These are phyloP conservation scores for Mycena kentingensis DNA, from an alignment of 768 basidiomycete species.

Conservation along the genomic window DNA sequence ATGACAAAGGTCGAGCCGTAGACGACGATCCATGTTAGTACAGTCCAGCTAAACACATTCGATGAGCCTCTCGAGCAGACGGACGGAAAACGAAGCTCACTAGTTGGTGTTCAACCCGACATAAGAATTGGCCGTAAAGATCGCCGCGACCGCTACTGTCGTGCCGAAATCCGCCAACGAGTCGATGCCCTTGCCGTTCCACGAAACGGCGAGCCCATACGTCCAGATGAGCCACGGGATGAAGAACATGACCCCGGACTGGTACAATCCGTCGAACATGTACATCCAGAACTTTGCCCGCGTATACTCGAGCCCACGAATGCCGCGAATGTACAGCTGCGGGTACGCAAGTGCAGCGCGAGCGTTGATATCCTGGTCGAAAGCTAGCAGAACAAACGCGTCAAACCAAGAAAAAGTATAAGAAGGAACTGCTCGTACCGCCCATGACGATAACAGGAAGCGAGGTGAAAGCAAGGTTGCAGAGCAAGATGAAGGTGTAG, in stretches of 20 bases:
- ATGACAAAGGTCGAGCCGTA: slow-evolving; percentile 80
- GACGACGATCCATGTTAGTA: slow-evolving; percentile 82
- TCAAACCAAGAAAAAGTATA: slow-evolving; percentile 3
- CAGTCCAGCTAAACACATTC: slow-evolving; percentile 63
- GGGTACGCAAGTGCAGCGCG: slow-evolving; percentile 90
- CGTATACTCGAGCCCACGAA: slow-evolving; percentile 91
- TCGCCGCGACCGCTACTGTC: slow-evolving; percentile 84
- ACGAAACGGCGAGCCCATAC: slow-evolving; percentile 63
- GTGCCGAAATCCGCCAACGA: slow-evolving; percentile 89
- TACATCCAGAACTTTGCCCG: slow-evolving; percentile 91
- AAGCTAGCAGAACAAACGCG: slow-evolving; percentile 50
- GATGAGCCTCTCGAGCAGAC: slow-evolving; percentile 25
- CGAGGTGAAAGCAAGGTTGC: slow-evolving; percentile 91
- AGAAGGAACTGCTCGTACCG: slow-evolving; percentile 48
- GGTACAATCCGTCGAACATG: slow-evolving; percentile 93
- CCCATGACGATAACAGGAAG: slow-evolving; percentile 90
- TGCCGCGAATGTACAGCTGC: slow-evolving; percentile 93
- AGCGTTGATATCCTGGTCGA: slow-evolving; percentile 94
- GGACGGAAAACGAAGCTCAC: slow-evolving; percentile 51
- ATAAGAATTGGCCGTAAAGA: slow-evolving; percentile 85
- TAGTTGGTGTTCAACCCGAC: slow-evolving; percentile 90
- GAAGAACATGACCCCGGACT: slow-evolving; percentile 85
- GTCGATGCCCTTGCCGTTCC: slow-evolving; percentile 79
- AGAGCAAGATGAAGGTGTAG: slow-evolving; percentile 91
- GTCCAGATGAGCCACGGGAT: slow-evolving; percentile 80